A percentile compares a stretch with the other conserved stretches of the same genome.
phyloP scores from a whole-genome alignment of 164 flowering plant genomes.

The Nelumbo lutea region DNA sequence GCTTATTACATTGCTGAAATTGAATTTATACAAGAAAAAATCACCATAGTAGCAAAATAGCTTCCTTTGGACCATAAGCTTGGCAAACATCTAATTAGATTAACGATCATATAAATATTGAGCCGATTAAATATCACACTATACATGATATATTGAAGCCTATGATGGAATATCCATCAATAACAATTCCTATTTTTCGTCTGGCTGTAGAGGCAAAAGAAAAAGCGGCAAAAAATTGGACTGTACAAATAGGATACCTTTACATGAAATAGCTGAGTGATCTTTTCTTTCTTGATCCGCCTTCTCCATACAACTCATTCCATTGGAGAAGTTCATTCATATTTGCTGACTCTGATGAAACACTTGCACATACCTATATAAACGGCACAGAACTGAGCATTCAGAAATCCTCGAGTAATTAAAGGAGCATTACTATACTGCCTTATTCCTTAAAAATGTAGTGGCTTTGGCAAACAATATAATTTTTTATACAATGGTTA shows the following conservation, averaged over 20 bases:
- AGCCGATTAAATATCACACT: constrained; percentile 1
- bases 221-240: constrained; percentile 6
- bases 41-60: neutral
- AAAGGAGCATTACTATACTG: too few relatives aligned
- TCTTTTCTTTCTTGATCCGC: constrained; percentile 73
- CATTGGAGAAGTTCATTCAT: constrained; percentile 77
- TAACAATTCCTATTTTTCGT: neutral
- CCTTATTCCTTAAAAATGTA: too few relatives aligned
- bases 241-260: constrained; percentile 31
- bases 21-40: constrained; percentile 7
- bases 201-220: neutral
- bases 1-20: neutral
- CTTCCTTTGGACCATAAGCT: constrained; percentile 5
- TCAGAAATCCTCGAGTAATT: neutral
- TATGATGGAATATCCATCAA: constrained; percentile 15
- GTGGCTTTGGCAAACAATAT: too few relatives aligned
- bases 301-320: constrained; percentile 84
- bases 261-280: constrained; percentile 81
- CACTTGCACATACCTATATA: constrained; percentile 62
- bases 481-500: too few relatives aligned
- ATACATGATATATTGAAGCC: constrained; percentile 16
- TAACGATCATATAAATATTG: constrained; percentile 2
- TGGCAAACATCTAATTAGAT: constrained; percentile 2
- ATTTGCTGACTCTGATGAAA: constrained; percentile 70
- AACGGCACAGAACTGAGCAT: neutral